Base-by-base conservation (phyloP, 305 asterid genomes). In the Petunia hybrid region DNA sequence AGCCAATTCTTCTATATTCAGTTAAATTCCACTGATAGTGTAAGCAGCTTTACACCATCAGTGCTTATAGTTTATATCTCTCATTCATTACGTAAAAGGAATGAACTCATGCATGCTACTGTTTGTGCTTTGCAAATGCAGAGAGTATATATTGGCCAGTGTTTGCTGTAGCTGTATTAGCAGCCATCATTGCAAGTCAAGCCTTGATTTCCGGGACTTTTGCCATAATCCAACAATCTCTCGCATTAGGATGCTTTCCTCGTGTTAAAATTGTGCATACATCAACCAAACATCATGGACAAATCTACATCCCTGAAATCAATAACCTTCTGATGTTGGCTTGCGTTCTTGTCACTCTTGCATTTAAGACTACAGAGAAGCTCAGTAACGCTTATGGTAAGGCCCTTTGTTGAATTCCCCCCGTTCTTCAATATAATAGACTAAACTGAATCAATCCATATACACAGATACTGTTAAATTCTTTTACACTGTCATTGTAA, bases 301-400 rank as follows among this genome's bases (percentile, higher is more conserved):
- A 94, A 85, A 92, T 94, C 66, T 93, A 89, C 65, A 82, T 91
- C 12, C 98, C 97, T 0, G 97, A 92, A 59, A 62, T 92, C 75
- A 93, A 91, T 67, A 90, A 88, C 83, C 80, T 91, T 76, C 78
- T 92, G 12, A 93, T 93, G 98, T 0, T 89, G 1, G 91, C 92
- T 77, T 93, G 95, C 66, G 83, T 94, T 66, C 68, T 76, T 2
- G 89, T 89, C 53, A 92, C 95, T 5, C 5, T 89, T 2, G 91
- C 83, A 8, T 91, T 90, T 57, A 86, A 61, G 48, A 85, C 88
- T 1, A 87, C 93, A 0, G 51, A 31, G 0, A 69, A 88, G 35
- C 86, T 93, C 1, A 87, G 97, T 83, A 90, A 94, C 79, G 98
- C 98, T 10, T 94, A 93, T 45, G 98, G 98, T 90, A 87, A 48